Conservation (phyloP, 1,139 yeast species). For the Casaregolazyma lundiana region DNA sequence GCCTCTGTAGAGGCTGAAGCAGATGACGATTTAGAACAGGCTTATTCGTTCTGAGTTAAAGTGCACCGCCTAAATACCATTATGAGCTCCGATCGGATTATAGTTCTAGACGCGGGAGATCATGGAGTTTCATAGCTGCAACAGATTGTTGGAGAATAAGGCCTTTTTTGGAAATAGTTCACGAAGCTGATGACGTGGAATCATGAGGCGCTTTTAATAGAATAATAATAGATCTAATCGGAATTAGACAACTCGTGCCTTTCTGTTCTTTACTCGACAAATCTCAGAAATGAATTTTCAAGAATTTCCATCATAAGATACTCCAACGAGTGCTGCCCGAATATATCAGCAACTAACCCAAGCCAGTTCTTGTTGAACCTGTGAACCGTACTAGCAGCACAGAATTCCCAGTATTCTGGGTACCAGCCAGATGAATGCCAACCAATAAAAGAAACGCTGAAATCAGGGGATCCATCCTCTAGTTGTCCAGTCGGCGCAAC, state of each 20-base stretch:
- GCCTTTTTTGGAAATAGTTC: slow-evolving; percentile 37
- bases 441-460: background rate
- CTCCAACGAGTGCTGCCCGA: background rate
- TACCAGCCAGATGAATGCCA: background rate
- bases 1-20: slow-evolving; percentile 79
- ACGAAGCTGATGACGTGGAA: too few relatives aligned
- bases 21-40: slow-evolving; percentile 66
- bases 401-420: background rate
- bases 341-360: background rate
- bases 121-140: slow-evolving; percentile 50
- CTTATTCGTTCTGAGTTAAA: slow-evolving; percentile 59
- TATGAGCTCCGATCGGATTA: slow-evolving; percentile 67
- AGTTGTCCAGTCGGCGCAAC: background rate
- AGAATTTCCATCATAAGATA: background rate
- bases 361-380: background rate
- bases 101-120: slow-evolving; percentile 64
- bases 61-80: slow-evolving; percentile 83
- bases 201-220: too few relatives aligned
- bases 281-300: too few relatives aligned
- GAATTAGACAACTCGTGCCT: too few relatives aligned
- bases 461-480: background rate
- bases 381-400: background rate
- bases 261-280: too few relatives aligned
- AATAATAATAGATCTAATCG: too few relatives aligned
- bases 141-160: slow-evolving; percentile 36